These are phyloP conservation scores for Heteromeles arbutifolia DNA, from an alignment of 306 rosid species.

Conservation along the genomic window DNA sequence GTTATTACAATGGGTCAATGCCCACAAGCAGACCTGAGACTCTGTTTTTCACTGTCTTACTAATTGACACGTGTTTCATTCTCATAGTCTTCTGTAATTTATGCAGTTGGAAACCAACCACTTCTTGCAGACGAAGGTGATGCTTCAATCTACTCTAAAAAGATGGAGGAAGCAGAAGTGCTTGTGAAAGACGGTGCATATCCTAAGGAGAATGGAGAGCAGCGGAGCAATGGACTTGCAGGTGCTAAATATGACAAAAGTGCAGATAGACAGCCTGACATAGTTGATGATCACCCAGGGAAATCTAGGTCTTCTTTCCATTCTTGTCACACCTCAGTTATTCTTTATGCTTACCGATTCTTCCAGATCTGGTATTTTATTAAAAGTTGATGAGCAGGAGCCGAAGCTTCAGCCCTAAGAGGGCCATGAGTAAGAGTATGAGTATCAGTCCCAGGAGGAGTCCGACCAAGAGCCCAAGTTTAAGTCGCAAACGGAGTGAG, in stretches of 20 bases:
- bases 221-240: slow-evolving; percentile 52
- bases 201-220: slow-evolving; percentile 68
- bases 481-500: slow-evolving; percentile 41
- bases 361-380: slow-evolving; percentile 62
- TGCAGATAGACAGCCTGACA: slow-evolving; percentile 68
- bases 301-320: slow-evolving; percentile 83
- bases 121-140: slow-evolving; percentile 24
- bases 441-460: slow-evolving; percentile 79
- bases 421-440: slow-evolving; percentile 83
- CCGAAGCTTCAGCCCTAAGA: slow-evolving; percentile 82
- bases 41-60: background rate
- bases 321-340: slow-evolving; percentile 59
- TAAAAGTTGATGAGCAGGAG: slow-evolving; percentile 88
- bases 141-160: slow-evolving; percentile 29
- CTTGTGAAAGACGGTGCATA: slow-evolving; percentile 31
- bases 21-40: background rate
- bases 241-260: slow-evolving; percentile 52
- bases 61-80: background rate
- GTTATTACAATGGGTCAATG: background rate
- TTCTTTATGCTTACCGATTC: slow-evolving; percentile 57
- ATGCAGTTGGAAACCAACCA: slow-evolving; percentile 38
- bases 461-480: slow-evolving; percentile 53
- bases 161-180: slow-evolving; percentile 35
- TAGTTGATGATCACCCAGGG: slow-evolving; percentile 73
- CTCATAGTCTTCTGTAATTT: background rate